phyloP scores from a whole-genome alignment of 1,139 yeast genomes.

The Nakaseomyces uthaithaninus region DNA sequence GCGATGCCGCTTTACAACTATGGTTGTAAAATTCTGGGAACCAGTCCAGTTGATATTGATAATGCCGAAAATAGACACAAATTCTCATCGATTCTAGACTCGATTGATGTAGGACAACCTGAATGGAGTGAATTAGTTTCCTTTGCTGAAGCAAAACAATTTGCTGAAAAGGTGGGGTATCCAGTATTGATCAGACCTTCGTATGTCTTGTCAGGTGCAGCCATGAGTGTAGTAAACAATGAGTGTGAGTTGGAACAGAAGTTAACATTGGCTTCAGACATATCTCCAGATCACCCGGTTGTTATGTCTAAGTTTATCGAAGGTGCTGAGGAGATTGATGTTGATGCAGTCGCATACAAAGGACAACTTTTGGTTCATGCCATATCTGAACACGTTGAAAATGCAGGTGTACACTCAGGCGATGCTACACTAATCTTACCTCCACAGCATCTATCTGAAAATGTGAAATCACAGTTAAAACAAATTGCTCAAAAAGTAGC shows the following conservation, averaged over 20 bases:
- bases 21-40: conserved; percentile 86
- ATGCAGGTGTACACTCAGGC: conserved; percentile 98
- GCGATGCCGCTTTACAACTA: conserved; percentile 76
- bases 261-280: conserved; percentile 80
- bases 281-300: conserved; percentile 93
- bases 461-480: conserved; percentile 54
- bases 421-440: conserved; percentile 95
- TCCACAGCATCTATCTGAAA: conserved; percentile 64
- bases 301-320: conserved; percentile 92
- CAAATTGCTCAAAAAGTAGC: conserved; percentile 90
- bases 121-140: conserved; percentile 94
- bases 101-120: conserved; percentile 91
- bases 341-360: conserved; percentile 88
- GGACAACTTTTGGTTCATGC: conserved; percentile 91
- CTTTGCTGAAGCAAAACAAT: conserved; percentile 71
- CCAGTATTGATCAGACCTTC: conserved; percentile 98
- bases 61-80: conserved; percentile 98
- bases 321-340: conserved; percentile 94
- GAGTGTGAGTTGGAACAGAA: conserved; percentile 73
- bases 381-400: conserved; percentile 94
- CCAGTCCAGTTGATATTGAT: conserved; percentile 91
- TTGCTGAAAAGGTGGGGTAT: conserved; percentile 81
- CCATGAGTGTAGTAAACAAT: conserved; percentile 86
- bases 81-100: conserved; percentile 88
- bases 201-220: conserved; percentile 95